Evolutionary conservation across 768 basidiomycete genomes (phyloP).

Genomic region (Podaxis pistillaris): DNA sequence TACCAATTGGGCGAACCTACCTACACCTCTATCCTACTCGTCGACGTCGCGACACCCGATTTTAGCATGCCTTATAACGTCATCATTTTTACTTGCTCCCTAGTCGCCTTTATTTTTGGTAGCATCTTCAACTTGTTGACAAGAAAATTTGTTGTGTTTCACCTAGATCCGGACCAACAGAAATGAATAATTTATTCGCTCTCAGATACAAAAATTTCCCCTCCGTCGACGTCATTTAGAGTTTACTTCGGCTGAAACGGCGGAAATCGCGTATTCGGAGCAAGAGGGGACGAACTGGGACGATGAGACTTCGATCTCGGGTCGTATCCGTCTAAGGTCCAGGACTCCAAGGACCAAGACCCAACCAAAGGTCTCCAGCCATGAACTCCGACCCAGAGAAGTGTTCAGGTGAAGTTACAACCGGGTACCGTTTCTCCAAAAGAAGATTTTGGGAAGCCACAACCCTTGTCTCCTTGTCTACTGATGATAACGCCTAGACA

Average conservation of each 20-base stretch:
- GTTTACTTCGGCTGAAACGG: not conserved
- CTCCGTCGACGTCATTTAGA: not conserved
- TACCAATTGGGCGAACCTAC: conserved; percentile 28
- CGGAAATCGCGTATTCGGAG: not conserved
- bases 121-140: conserved; percentile 87
- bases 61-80: conserved; percentile 99
- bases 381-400: conserved; percentile 2
- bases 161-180: conserved; percentile 18
- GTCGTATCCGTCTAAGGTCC: not conserved
- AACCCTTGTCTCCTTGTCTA: not conserved
- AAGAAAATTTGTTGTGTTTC: conserved; percentile 68
- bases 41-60: conserved; percentile 96
- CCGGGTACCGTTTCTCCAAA: too few relatives aligned
- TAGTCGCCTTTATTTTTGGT: conserved; percentile 92
- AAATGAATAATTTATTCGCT: not conserved
- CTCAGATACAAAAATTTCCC: not conserved
- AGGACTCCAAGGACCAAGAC: not conserved
- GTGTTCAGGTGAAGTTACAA: not conserved
- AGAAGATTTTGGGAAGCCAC: not conserved
- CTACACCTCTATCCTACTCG: conserved; percentile 79
- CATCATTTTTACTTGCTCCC: conserved; percentile 91
- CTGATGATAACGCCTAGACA: not conserved
- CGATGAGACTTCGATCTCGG: not conserved
- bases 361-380: not conserved
- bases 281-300: not conserved